Conservation (phyloP, 164 flowering plant genomes). For the Warburgia ugandensis region DNA sequence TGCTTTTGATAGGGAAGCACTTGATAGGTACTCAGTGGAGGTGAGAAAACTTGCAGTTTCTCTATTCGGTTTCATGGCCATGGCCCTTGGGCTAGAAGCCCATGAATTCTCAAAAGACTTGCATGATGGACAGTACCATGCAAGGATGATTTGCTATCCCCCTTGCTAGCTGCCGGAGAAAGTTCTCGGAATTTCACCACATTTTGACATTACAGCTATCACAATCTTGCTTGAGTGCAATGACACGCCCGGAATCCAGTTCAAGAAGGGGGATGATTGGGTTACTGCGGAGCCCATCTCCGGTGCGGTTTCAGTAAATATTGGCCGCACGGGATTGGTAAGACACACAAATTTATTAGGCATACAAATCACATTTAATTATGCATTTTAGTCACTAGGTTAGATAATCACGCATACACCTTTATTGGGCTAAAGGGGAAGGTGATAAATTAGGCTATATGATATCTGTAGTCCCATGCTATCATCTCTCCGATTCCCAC, state of each 20-base stretch:
- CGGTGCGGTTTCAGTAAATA: neutral
- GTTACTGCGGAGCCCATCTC: conserved; percentile 1
- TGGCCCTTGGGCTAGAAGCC: neutral
- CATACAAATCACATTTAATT: neutral
- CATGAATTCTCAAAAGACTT: neutral
- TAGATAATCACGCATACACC: neutral
- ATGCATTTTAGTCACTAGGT: neutral
- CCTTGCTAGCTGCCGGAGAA: conserved; percentile 5
- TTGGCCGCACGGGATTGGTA: conserved; percentile 7
- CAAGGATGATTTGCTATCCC: conserved; percentile 11
- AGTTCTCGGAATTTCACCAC: conserved; percentile 4
- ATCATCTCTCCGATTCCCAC: too few species aligned
- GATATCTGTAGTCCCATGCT: neutral
- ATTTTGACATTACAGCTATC: conserved; percentile 5
- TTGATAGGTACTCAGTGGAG: conserved; percentile 6
- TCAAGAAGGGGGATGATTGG: conserved; percentile 9
- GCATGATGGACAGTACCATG: neutral
- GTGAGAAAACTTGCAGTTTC: conserved; percentile 4
- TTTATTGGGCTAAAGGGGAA: too few species aligned
- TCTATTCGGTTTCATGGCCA: conserved; percentile 6
- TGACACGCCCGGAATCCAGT: conserved; percentile 7
- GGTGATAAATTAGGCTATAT: too few species aligned
- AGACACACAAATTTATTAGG: too few species aligned
- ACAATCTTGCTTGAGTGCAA: conserved; percentile 6
- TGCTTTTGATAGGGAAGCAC: neutral